Evolutionary conservation across 768 basidiomycete genomes (phyloP).

Genomic region (Trametes elegans): DNA sequence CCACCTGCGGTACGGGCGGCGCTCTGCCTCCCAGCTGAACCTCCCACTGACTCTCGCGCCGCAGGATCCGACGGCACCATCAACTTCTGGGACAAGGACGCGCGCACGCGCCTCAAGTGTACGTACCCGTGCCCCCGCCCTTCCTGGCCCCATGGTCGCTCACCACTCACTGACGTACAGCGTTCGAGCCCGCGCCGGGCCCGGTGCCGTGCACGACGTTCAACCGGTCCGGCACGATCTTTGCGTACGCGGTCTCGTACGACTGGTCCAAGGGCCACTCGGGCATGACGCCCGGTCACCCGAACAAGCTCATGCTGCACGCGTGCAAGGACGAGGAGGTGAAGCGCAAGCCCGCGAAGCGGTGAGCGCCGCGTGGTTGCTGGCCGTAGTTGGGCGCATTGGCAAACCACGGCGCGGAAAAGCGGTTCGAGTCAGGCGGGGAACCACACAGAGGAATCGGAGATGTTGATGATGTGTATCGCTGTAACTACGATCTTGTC

Average conservation of each 20-base stretch:
- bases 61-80: conserved; percentile 81
- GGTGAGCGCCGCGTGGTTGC: conserved; percentile 19
- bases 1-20: conserved; percentile 33
- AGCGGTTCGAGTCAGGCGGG: not conserved
- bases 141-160: not conserved
- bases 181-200: conserved; percentile 70
- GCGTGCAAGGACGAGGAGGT: conserved; percentile 87
- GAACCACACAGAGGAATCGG: not conserved
- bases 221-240: conserved; percentile 84
- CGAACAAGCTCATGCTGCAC: conserved; percentile 83
- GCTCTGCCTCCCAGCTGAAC: no score
- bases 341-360: conserved; percentile 51
- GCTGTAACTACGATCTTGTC: conserved; percentile 1
- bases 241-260: conserved; percentile 90
- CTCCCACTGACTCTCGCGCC: not conserved
- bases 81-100: conserved; percentile 95
- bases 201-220: conserved; percentile 82
- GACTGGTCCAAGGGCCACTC: conserved; percentile 94
- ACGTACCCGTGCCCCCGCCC: conserved; percentile 25
- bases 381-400: not conserved
- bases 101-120: conserved; percentile 91
- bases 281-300: conserved; percentile 68
- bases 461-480: not conserved
- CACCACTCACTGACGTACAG: conserved; percentile 32
- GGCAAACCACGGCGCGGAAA: not conserved